phyloP scores from a whole-genome alignment of 2,329 filamentous ascomycete species.

The Anisogramma anomala region DNA sequence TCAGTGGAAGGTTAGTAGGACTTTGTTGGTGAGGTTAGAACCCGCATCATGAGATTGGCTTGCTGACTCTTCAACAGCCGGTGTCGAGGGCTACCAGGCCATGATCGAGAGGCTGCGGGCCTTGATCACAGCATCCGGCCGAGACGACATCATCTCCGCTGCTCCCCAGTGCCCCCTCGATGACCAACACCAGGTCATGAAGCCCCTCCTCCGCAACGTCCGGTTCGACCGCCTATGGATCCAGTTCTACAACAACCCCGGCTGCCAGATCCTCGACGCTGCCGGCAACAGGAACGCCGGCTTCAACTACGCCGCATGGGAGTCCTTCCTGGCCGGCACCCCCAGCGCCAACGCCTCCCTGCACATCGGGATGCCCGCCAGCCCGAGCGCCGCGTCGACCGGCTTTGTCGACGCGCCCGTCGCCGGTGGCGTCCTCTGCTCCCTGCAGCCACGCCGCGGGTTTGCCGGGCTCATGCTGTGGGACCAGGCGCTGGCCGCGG shows the following conservation, averaged over 20 bases:
- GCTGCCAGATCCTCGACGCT: conserved; percentile 25
- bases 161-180: conserved; percentile 33
- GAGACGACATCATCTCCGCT: conserved; percentile 21
- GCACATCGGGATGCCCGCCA: conserved; percentile 28
- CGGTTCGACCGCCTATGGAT: conserved; percentile 32
- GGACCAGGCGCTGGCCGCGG: conserved; percentile 19
- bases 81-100: conserved; percentile 19
- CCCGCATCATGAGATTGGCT: neutral
- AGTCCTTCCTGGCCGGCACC: conserved; percentile 21
- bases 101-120: conserved; percentile 20
- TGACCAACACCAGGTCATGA: conserved; percentile 30
- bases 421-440: conserved; percentile 17
- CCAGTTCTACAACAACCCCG: conserved; percentile 38
- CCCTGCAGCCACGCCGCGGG: conserved; percentile 16
- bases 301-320: conserved; percentile 29
- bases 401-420: conserved; percentile 20
- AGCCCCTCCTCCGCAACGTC: conserved; percentile 27
- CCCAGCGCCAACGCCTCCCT: conserved; percentile 27
- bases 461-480: conserved; percentile 27
- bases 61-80: conserved; percentile 13
- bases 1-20: conserved; percentile 17
- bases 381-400: conserved; percentile 13
- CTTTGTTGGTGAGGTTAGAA: too few relatives aligned
- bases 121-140: conserved; percentile 10
- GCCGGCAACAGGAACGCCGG: conserved; percentile 16